Conservation (phyloP, 345 rosid genomes). For the Carallia pectinifolia region DNA sequence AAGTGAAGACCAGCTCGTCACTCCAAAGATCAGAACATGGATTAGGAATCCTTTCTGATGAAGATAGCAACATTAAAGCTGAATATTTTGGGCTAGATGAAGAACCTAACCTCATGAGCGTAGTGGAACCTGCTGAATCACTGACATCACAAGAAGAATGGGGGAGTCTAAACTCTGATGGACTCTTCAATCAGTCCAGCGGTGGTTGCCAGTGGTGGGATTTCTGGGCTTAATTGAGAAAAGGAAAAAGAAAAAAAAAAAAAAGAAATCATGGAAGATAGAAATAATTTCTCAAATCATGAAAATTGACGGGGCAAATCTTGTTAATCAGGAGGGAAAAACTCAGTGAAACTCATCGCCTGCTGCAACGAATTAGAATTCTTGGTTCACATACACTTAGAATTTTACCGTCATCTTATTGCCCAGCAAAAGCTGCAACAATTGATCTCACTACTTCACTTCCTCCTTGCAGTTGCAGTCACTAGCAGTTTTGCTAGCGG, state of each 20-base stretch:
- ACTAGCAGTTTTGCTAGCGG: background rate
- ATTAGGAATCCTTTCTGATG: conserved; percentile 38
- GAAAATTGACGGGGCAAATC: background rate
- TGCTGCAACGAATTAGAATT: background rate
- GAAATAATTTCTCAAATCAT: too few species aligned
- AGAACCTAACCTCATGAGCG: conserved; percentile 46
- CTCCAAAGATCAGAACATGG: conserved; percentile 33
- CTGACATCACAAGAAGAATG: conserved; percentile 73
- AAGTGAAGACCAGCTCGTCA: conserved; percentile 33
- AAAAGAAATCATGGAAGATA: background rate
- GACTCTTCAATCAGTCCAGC: conserved; percentile 52
- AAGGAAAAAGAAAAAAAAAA: background rate
- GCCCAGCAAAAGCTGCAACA: background rate
- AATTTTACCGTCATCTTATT: conserved; percentile 1
- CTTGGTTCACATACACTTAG: background rate
- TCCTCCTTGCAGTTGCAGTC: background rate
- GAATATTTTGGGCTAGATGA: conserved; percentile 64
- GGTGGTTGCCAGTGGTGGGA: conserved; percentile 68
- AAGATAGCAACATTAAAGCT: conserved; percentile 45
- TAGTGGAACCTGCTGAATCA: conserved; percentile 59
- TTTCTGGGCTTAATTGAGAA: conserved; percentile 51
- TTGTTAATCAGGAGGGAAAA: background rate
- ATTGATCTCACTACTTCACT: conserved; percentile 1
- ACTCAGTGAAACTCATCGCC: conserved; percentile 5
- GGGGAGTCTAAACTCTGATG: conserved; percentile 56